Base-by-base conservation (phyloP, 805 yeast genomes). In the Candida yuanshanica region DNA sequence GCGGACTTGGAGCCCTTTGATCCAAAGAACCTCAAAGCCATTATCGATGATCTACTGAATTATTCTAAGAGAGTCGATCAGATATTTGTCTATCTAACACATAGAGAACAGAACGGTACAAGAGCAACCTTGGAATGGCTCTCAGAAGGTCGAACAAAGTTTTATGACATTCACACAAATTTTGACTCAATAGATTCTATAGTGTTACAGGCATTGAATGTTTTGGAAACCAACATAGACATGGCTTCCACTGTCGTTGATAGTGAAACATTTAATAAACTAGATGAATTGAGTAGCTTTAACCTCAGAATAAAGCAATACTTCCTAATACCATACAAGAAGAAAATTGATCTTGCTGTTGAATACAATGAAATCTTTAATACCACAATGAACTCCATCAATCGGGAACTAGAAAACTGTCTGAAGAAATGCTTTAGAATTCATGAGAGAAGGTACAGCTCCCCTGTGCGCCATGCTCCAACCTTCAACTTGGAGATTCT, bases 351-450 rank as follows among this genome's bases (percentile, higher is more conserved):
- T 41, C 55, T 70, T 4, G 59, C 70, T 1, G 54, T 63, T 12
- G 76, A 72, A 44, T 72, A 63, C 49, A 54, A 63, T 42, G 81
- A 75, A 44, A 63, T 75, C 18, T 62, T 59, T 27, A 50, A 53
- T 20, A 55, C 58, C 24, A 68, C 72, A 18, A 64, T 75, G 56
- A 63, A 62, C 26, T 63, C 77, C 4, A 62, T 74, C 16, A 59
- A 63, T 23, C 52, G 48, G 3, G 73, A 72, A 38, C 56, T 74
- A 17, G 64, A 59, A 23, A 52, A 53, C 17, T 66, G 69, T 45
- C 53, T 62, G 33, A 58, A 62, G 39, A 52, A 53, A 31, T 59
- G 70, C 24, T 52, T 65, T 36, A 62, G 61, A 39, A 56, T 69
- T 10, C 67, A 65, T 39, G 68, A 68, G 38, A 55, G 57, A 12